phyloP scores from a whole-genome alignment of 108 stramenopile genomes.

The Phaeodactylum tricornutum region DNA sequence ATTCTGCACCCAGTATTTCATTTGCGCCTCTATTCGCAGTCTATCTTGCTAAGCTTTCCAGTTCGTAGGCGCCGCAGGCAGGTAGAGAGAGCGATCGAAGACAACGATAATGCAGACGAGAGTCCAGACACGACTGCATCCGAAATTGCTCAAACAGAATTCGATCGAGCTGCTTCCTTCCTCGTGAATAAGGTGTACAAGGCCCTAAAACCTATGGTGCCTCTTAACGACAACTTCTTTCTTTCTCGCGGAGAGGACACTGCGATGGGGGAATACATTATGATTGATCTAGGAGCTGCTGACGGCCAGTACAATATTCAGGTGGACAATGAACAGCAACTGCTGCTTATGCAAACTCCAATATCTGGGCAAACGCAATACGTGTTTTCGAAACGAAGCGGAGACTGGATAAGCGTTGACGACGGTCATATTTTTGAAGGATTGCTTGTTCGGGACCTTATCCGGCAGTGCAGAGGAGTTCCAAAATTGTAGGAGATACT shows the following conservation, averaged over 20 bases:
- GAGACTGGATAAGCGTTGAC: constrained; percentile 56
- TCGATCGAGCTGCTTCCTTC: no score
- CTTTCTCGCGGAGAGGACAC: constrained; percentile 13
- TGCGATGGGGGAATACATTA: constrained; percentile 31
- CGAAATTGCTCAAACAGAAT: no score
- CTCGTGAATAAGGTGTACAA: constrained; percentile 40
- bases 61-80: no score
- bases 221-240: constrained; percentile 42
- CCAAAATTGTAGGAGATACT: constrained; percentile 41
- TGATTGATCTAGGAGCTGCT: constrained; percentile 34
- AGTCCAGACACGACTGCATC: no score
- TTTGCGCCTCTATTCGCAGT: no score
- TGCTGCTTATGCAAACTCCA: constrained; percentile 43
- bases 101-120: no score
- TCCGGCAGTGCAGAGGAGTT: constrained; percentile 67
- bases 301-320: constrained; percentile 45
- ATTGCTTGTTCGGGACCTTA: constrained; percentile 70
- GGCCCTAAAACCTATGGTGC: constrained; percentile 46
- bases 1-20: no score
- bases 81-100: no score
- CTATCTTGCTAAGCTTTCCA: no score
- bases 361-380: constrained; percentile 60
- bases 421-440: constrained; percentile 72
- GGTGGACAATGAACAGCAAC: constrained; percentile 23
- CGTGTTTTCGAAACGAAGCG: constrained; percentile 32